Evolutionary conservation across 2,329 filamentous ascomycete genomes (phyloP).

Genomic region (Hawksworthiomyces lignivorus): DNA sequence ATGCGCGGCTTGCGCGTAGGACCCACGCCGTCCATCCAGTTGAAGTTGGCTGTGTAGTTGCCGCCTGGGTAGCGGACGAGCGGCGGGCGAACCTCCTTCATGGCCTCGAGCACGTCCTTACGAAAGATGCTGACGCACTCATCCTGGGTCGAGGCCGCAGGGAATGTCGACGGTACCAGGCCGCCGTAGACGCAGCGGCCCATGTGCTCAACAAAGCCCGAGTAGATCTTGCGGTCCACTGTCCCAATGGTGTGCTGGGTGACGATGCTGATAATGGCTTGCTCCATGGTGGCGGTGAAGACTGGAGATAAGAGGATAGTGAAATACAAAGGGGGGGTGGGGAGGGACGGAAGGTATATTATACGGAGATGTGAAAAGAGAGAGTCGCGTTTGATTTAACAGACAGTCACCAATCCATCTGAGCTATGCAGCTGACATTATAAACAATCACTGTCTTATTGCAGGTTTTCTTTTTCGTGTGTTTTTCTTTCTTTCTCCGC

Average conservation of each 20-base stretch:
- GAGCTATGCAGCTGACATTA: too few relatives aligned
- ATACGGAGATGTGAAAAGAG: too few relatives aligned
- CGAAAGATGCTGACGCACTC: slow-evolving; percentile 67
- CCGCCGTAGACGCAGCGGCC: slow-evolving; percentile 82
- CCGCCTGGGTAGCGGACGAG: slow-evolving; percentile 76
- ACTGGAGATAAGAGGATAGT: too few relatives aligned
- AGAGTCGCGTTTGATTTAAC: too few relatives aligned
- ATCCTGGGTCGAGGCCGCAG: slow-evolving; percentile 47
- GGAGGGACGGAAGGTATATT: too few relatives aligned
- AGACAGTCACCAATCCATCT: too few relatives aligned
- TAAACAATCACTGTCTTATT: too few relatives aligned
- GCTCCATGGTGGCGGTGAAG: slow-evolving; percentile 2
- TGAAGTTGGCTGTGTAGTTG: slow-evolving; percentile 79
- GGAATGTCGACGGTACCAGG: slow-evolving; percentile 63
- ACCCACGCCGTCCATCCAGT: slow-evolving; percentile 77
- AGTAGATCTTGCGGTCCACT: slow-evolving; percentile 58
- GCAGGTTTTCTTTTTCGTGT: too few relatives aligned
- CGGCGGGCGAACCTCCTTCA: slow-evolving; percentile 67
- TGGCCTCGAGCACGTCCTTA: slow-evolving; percentile 66
- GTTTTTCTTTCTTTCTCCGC: too few relatives aligned
- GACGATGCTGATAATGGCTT: background rate
- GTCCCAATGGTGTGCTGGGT: slow-evolving; percentile 2
- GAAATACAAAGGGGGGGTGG: too few relatives aligned
- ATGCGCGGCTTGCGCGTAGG: slow-evolving; percentile 60
- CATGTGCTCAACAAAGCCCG: slow-evolving; percentile 87